Conservation (phyloP, 2,329 filamentous ascomycete species). For the Curvularia verruculosa region DNA sequence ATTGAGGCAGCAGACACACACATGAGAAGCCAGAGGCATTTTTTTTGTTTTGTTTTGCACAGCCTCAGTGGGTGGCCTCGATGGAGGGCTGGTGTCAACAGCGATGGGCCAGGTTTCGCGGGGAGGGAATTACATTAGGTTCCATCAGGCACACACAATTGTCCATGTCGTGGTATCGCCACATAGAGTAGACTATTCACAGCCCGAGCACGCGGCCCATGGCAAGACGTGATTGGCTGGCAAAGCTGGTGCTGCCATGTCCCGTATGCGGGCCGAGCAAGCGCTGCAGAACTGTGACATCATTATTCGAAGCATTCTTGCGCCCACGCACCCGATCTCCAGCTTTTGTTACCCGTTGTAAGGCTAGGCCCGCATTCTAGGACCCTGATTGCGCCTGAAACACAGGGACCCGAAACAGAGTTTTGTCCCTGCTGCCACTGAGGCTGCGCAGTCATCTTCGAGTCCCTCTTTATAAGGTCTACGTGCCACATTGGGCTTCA, state of each 20-base stretch:
- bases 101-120: neutral
- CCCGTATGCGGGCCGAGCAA: slow-evolving; percentile 3
- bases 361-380: slow-evolving; percentile 3
- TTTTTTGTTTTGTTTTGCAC: neutral
- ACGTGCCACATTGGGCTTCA: slow-evolving; percentile 2
- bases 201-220: neutral
- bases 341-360: slow-evolving; percentile 5
- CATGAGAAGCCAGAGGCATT: too few species aligned
- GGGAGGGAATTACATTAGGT: neutral
- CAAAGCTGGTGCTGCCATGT: neutral
- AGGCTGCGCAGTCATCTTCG: slow-evolving; percentile 1
- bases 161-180: neutral
- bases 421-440: slow-evolving; percentile 8
- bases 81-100: neutral
- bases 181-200: slow-evolving; percentile 6
- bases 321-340: slow-evolving; percentile 11
- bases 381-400: slow-evolving; percentile 13
- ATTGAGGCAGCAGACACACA: neutral
- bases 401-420: slow-evolving; percentile 11
- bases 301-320: slow-evolving; percentile 9
- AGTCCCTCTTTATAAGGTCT: slow-evolving; percentile 7
- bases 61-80: neutral
- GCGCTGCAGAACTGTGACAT: slow-evolving; percentile 15
- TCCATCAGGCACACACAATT: neutral
- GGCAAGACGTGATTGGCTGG: slow-evolving; percentile 4